phyloP scores from a whole-genome alignment of 768 basidiomycete species.

The Tulasnella sp. region DNA sequence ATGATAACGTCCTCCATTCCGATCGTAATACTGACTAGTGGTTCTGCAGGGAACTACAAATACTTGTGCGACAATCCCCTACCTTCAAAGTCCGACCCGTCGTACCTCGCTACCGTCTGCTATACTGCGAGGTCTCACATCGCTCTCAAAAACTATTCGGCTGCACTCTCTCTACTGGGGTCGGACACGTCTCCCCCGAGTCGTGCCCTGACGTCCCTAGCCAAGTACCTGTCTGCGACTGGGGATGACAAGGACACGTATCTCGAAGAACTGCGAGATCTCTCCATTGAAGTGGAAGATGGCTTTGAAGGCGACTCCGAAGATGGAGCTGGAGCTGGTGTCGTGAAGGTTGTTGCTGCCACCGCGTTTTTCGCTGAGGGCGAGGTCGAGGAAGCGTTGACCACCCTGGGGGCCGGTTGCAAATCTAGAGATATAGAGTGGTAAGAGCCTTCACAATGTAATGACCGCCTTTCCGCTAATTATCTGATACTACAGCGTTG shows the following conservation, averaged over 20 bases:
- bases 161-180: slow-evolving; percentile 53
- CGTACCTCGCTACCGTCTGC: slow-evolving; percentile 61
- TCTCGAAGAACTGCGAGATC: slow-evolving; percentile 78
- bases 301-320: slow-evolving; percentile 61
- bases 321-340: slow-evolving; percentile 60
- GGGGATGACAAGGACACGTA: slow-evolving; percentile 49
- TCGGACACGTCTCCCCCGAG: slow-evolving; percentile 62
- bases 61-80: slow-evolving; percentile 43
- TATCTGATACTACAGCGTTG: slow-evolving; percentile 51
- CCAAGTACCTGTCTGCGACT: slow-evolving; percentile 56
- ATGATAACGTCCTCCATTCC: not conserved
- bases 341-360: slow-evolving; percentile 77
- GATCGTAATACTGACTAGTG: slow-evolving; percentile 37
- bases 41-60: slow-evolving; percentile 61
- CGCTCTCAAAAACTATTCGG: slow-evolving; percentile 58
- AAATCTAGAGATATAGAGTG: slow-evolving; percentile 81
- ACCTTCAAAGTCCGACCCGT: slow-evolving; percentile 59
- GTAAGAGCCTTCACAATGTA: slow-evolving; percentile 49
- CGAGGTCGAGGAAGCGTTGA: slow-evolving; percentile 88
- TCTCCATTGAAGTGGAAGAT: slow-evolving; percentile 81
- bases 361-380: slow-evolving; percentile 80
- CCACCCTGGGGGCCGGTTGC: slow-evolving; percentile 67
- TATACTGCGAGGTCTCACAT: slow-evolving; percentile 78
- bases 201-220: slow-evolving; percentile 68
- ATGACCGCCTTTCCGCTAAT: not conserved